Conservation (phyloP, 257 asterid genomes). For the Nyctanthes arbortristis region DNA sequence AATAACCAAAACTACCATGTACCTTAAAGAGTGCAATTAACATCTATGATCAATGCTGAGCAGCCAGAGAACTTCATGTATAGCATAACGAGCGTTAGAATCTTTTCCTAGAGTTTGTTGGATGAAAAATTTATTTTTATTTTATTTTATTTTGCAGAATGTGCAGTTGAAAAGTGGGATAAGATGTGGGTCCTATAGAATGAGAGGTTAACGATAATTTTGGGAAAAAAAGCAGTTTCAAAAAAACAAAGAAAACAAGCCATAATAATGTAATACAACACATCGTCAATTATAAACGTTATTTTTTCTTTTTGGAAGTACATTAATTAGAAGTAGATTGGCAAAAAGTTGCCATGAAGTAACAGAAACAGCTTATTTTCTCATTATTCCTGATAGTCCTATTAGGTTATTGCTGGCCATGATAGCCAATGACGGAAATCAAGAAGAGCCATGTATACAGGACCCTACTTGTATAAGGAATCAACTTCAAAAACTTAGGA, state of each 20-base stretch:
- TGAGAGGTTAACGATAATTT: too few species aligned
- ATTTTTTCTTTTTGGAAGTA: background rate
- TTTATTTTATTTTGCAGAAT: too few species aligned
- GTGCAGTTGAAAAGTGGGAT: too few species aligned
- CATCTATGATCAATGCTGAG: background rate
- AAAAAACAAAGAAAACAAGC: too few species aligned
- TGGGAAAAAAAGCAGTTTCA: too few species aligned
- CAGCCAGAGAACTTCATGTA: background rate
- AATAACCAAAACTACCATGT: constrained; percentile 16
- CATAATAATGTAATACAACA: background rate
- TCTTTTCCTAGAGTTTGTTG: too few species aligned
- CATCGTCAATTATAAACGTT: background rate
- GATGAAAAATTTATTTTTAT: too few species aligned
- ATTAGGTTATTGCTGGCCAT: constrained; percentile 6
- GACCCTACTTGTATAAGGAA: background rate
- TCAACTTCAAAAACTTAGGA: background rate
- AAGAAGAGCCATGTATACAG: background rate
- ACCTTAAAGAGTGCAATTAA: background rate
- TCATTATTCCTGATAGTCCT: background rate
- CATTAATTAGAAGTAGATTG: background rate
- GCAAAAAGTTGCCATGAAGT: background rate
- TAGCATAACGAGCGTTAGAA: background rate
- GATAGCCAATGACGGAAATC: background rate
- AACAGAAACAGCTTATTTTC: background rate
- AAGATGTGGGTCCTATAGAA: too few species aligned